A percentile compares a stretch with the other conserved stretches of the same genome.
phyloP scores from a whole-genome alignment of 202 grass and related monocot species.

The Brachypodium distachyon region DNA sequence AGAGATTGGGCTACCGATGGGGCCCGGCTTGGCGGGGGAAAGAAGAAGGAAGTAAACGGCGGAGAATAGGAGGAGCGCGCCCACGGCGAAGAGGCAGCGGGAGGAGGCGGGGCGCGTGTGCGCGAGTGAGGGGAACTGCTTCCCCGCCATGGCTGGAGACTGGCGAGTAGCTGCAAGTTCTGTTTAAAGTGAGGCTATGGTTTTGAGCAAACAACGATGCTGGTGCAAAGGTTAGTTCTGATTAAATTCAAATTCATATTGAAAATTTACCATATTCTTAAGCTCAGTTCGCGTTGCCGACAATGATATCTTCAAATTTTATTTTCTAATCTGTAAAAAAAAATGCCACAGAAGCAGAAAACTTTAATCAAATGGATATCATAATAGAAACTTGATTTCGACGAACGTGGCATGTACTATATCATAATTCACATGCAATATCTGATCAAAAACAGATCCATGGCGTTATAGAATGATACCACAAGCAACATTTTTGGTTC shows the following conservation, averaged over 20 bases:
- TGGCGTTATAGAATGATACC: too few species aligned
- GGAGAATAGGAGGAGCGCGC: constrained; percentile 19
- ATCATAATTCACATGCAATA: too few species aligned
- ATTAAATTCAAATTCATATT: neutral
- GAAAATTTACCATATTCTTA: too few species aligned
- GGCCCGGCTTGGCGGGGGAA: neutral
- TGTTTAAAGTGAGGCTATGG: neutral
- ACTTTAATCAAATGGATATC: too few species aligned
- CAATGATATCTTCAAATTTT: too few species aligned
- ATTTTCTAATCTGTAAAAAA: too few species aligned
- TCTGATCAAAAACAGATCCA: too few species aligned
- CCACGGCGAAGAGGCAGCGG: constrained; percentile 16
- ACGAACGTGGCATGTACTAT: too few species aligned
- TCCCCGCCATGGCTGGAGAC: constrained; percentile 65
- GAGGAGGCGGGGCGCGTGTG: constrained; percentile 38
- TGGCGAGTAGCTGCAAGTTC: neutral
- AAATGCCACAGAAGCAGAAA: too few species aligned
- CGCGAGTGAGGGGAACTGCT: constrained; percentile 43
- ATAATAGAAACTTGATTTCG: too few species aligned
- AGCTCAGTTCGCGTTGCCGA: too few species aligned
- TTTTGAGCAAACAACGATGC: neutral
- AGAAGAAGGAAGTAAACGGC: constrained; percentile 36
- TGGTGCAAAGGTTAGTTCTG: neutral
- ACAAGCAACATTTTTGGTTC: too few species aligned
- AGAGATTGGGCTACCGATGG: neutral